These are phyloP conservation scores for apple (Malus domestica) DNA, from an alignment of 306 rosid genomes.

Conservation along the genomic window DNA sequence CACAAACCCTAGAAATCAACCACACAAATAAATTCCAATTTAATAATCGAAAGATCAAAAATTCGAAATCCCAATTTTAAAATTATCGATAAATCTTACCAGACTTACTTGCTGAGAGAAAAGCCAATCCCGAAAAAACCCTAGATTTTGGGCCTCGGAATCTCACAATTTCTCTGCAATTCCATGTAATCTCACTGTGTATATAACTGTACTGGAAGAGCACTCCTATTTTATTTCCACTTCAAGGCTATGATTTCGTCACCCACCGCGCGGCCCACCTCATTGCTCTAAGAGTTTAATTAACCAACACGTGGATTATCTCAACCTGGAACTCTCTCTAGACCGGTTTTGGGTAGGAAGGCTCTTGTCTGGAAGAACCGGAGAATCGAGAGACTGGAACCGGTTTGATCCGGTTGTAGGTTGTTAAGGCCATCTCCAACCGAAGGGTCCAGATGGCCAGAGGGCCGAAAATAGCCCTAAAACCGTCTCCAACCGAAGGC, in stretches of 20 bases:
- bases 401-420: slow-evolving; percentile 31
- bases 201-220: slow-evolving; percentile 10
- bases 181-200: slow-evolving; percentile 1
- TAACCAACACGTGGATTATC: slow-evolving; percentile 30
- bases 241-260: slow-evolving; percentile 33
- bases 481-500: too few species aligned
- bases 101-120: slow-evolving; percentile 4
- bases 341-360: background rate
- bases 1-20: slow-evolving; percentile 16
- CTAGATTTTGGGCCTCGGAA: slow-evolving; percentile 45
- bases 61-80: too few species aligned
- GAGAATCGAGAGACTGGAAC: background rate
- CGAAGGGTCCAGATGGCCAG: too few species aligned
- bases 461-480: too few species aligned
- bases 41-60: background rate
- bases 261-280: slow-evolving; percentile 30
- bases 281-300: background rate
- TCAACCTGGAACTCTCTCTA: slow-evolving; percentile 5
- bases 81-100: background rate
- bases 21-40: slow-evolving; percentile 6
- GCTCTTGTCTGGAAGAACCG: background rate
- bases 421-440: background rate
- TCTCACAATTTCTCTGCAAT: slow-evolving; percentile 41
- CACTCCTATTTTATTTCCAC: slow-evolving; percentile 22
- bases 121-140: slow-evolving; percentile 27